Percentiles rank a stretch among this genome's conserved stretches.
phyloP scores from a whole-genome alignment of 441 rosid genomes.

The Codiaeum variegatum region DNA sequence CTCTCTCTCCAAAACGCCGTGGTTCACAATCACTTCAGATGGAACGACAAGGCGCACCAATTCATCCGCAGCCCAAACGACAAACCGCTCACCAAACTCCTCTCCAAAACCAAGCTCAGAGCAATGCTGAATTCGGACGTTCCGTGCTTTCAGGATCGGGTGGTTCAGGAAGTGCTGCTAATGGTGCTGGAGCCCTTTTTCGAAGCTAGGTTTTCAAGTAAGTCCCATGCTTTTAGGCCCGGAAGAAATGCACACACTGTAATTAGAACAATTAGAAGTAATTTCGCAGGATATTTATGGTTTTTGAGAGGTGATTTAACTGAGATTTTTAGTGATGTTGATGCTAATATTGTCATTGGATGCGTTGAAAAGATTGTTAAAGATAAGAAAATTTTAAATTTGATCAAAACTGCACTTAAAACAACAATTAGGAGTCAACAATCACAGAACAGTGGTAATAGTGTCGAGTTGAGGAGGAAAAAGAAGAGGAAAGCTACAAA shows the following conservation, averaged over 20 bases:
- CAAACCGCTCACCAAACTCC: slow-evolving; percentile 28
- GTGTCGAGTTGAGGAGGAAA: slow-evolving; percentile 44
- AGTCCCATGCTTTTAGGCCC: slow-evolving; percentile 78
- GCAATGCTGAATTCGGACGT: slow-evolving; percentile 44
- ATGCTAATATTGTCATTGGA: slow-evolving; percentile 45
- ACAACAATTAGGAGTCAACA: slow-evolving; percentile 28
- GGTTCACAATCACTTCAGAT: slow-evolving; percentile 50
- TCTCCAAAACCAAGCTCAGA: slow-evolving; percentile 59
- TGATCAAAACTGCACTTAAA: slow-evolving; percentile 55
- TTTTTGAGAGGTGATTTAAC: slow-evolving; percentile 75
- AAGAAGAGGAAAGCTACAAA: slow-evolving; percentile 54
- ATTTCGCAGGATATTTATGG: slow-evolving; percentile 92
- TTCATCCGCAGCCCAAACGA: slow-evolving; percentile 66
- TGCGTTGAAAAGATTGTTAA: slow-evolving; percentile 60
- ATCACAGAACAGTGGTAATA: slow-evolving; percentile 20
- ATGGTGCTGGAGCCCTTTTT: slow-evolving; percentile 85
- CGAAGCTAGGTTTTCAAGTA: slow-evolving; percentile 69
- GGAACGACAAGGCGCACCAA: slow-evolving; percentile 72
- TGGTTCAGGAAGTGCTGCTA: slow-evolving; percentile 81
- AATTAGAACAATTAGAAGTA: slow-evolving; percentile 81
- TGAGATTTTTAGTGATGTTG: slow-evolving; percentile 49
- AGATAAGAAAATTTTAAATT: slow-evolving; percentile 65
- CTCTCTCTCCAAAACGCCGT: slow-evolving; percentile 72
- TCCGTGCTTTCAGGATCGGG: slow-evolving; percentile 82
- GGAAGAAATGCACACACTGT: slow-evolving; percentile 89